phyloP scores from a whole-genome alignment of 1,284 basidiomycete species.

The Vanrija pseudolonga region DNA sequence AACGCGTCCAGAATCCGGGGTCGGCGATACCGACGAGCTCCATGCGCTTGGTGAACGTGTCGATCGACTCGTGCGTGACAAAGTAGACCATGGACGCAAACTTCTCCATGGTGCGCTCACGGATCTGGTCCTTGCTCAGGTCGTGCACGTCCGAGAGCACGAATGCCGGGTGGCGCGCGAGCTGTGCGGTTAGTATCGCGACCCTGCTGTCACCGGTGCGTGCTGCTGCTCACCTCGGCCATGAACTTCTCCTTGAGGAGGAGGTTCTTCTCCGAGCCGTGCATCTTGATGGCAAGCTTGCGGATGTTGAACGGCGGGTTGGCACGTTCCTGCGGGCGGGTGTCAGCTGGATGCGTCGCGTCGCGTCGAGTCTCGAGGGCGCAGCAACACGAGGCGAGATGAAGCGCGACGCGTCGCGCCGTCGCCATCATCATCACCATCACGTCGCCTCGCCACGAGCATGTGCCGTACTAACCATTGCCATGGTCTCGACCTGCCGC shows the following conservation, averaged over 20 bases:
- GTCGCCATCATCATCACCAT: neutral
- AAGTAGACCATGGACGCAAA: constrained; percentile 52
- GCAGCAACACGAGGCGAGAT: neutral
- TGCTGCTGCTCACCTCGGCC: constrained; percentile 47
- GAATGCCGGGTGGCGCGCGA: constrained; percentile 55
- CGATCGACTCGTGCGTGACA: constrained; percentile 51
- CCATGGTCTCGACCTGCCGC: constrained; percentile 45
- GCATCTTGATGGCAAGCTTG: constrained; percentile 46
- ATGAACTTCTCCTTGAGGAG: constrained; percentile 52
- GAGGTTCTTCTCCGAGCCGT: constrained; percentile 46
- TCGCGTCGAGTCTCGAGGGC: no score
- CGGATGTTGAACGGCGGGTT: constrained; percentile 55
- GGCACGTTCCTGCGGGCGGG: constrained; percentile 47
- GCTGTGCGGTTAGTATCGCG: constrained; percentile 23
- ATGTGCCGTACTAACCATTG: constrained; percentile 31
- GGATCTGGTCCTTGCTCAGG: constrained; percentile 55
- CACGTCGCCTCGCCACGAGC: neutral
- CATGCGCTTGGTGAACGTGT: constrained; percentile 55
- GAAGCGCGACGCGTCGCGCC: neutral
- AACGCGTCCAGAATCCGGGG: constrained; percentile 56
- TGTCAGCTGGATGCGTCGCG: neutral
- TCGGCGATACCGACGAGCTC: constrained; percentile 51
- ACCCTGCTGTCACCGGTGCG: neutral
- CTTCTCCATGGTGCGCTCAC: constrained; percentile 54
- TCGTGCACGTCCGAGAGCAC: constrained; percentile 57